Evolutionary conservation across 1,284 basidiomycete species (phyloP), one percentile per base, ranked within the genome.

Genomic region (Irpex sp.): DNA sequence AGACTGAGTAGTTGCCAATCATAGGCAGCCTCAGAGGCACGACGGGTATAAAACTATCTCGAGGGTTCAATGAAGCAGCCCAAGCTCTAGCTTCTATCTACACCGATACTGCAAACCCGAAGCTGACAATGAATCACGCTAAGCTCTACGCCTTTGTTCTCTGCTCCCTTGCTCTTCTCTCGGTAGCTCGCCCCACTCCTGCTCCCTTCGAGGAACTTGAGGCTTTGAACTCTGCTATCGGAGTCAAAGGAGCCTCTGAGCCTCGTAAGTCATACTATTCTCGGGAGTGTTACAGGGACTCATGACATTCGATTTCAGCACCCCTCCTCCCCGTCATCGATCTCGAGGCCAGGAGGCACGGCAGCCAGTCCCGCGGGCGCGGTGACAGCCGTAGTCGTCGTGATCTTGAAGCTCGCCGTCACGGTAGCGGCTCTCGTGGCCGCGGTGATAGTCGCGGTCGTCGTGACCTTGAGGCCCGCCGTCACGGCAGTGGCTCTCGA

Each of bases 61-160:
- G 40, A 11, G 4, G 40, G 15, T 44, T 2, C 8, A 44, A 9
- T 44, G 40, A 44, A 44, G 15, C 13, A 17, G n/a, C n/a, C 44
- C 49, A 51, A 51, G 49, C 49, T n/a, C 49, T 17, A 21, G 19
- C 49, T 51, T 51, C 49, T 51, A 5, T 21, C 49, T 51, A 8
- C 17, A 11, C 40, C 15, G 15, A 15, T 15, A 44, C 40, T 44
- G 40, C 15, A 26, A 26, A 26, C 40, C 15, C 40, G 15, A 44
- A 51, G 49, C 17, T 8, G 7, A 51, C 49, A 8, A 56, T 51
- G 49, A 51, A 51, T 6, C 17, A 51, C 15, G 11, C 49, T 51
- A 51, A 51, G 49, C 49, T 56, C 54, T 56, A 56, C 11, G 26
- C 54, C 54, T 56, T 56, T 56, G 34, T 56, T 26, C 54, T 56